Percentiles rank a stretch among this genome's conserved stretches.
These are phyloP conservation scores for Naganishia liquefaciens DNA, from an alignment of 1,284 basidiomycete genomes.

Conservation along the genomic window DNA sequence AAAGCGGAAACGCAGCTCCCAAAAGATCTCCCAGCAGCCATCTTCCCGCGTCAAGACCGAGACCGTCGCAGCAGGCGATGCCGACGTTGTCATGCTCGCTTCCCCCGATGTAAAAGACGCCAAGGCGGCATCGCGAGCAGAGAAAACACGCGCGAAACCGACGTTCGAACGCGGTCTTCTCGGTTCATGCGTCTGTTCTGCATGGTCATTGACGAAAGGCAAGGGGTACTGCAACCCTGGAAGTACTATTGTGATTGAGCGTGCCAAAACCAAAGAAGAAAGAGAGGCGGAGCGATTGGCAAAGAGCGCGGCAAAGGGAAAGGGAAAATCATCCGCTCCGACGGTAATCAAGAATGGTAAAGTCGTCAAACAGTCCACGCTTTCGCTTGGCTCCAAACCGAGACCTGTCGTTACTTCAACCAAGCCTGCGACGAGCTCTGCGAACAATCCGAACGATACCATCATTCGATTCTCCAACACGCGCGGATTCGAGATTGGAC, in stretches of 20 bases:
- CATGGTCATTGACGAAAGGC: conserved; percentile 53
- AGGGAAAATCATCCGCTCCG: conserved; percentile 10
- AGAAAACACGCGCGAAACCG: not conserved
- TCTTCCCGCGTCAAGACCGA: not conserved
- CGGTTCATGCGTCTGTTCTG: conserved; percentile 54
- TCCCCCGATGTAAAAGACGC: conserved; percentile 11
- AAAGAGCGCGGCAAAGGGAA: conserved; percentile 20
- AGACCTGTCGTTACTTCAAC: not conserved
- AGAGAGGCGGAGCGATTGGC: conserved; percentile 33
- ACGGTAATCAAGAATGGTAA: conserved; percentile 33
- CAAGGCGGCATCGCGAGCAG: not conserved
- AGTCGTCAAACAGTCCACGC: conserved; percentile 43
- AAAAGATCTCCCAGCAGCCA: not conserved
- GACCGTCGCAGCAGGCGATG: not conserved
- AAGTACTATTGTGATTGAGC: conserved; percentile 47
- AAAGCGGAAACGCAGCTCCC: conserved; percentile 8
- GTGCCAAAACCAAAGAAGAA: conserved; percentile 41
- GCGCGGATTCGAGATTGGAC: conserved; percentile 42
- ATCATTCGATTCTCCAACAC: conserved; percentile 47
- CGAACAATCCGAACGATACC: conserved; percentile 48
- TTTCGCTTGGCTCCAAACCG: conserved; percentile 31
- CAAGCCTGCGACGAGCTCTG: conserved; percentile 40
- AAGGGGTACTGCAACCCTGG: conserved; percentile 53
- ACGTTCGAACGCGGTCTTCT: conserved; percentile 35
- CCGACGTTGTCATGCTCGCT: conserved; percentile 29